Conservation (phyloP, 1,139 yeast genomes). For the Protomyces inouyei region DNA sequence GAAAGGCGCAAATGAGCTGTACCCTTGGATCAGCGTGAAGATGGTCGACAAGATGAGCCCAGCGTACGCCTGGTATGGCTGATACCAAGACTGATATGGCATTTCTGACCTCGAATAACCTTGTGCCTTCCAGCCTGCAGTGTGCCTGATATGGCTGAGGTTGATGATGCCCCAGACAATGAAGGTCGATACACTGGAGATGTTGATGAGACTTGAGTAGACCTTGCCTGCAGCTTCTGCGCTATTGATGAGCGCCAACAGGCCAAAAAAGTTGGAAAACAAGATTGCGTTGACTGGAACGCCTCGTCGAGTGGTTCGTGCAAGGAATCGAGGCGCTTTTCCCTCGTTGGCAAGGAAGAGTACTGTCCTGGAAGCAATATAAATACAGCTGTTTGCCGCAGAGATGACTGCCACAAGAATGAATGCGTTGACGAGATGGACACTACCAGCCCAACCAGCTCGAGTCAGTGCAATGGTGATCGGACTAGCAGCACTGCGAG, state of each 20-base stretch:
- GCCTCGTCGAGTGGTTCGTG: constrained; percentile 54
- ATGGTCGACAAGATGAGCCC: constrained; percentile 57
- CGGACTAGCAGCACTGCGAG: constrained; percentile 62
- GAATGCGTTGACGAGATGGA: constrained; percentile 54
- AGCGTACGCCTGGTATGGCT: constrained; percentile 66
- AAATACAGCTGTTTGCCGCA: constrained; percentile 77
- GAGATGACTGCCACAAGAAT: constrained; percentile 64
- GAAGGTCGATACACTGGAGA: constrained; percentile 51
- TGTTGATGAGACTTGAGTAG: constrained; percentile 68
- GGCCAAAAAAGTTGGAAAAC: constrained; percentile 57
- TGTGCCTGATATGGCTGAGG: constrained; percentile 64
- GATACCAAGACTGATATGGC: constrained; percentile 55
- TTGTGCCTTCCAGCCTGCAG: constrained; percentile 43
- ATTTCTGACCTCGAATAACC: constrained; percentile 43
- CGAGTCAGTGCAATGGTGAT: constrained; percentile 60
- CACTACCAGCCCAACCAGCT: constrained; percentile 48
- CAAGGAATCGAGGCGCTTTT: constrained; percentile 57
- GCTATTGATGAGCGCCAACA: constrained; percentile 57
- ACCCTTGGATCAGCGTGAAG: constrained; percentile 64
- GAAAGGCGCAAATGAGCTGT: constrained; percentile 64
- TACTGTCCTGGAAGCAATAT: constrained; percentile 69
- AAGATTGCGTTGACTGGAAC: constrained; percentile 62
- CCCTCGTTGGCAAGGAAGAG: constrained; percentile 60
- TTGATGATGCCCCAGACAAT: constrained; percentile 82
- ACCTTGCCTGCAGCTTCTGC: constrained; percentile 54